These are phyloP conservation scores for Geranium incanum DNA, from an alignment of 441 rosid species.

Conservation along the genomic window DNA sequence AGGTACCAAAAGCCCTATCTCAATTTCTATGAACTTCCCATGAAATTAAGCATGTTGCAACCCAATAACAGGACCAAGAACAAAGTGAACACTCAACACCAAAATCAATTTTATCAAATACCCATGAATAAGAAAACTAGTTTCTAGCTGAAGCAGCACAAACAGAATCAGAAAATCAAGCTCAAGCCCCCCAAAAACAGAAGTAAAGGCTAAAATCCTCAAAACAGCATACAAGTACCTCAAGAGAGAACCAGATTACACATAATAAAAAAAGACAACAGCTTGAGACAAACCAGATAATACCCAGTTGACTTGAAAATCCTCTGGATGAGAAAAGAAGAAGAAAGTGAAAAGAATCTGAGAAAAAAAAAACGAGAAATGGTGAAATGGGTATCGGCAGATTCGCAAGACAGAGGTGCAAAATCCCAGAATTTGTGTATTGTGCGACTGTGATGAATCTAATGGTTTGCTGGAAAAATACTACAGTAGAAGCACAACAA, in stretches of 20 bases:
- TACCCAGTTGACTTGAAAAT: slow-evolving; percentile 10
- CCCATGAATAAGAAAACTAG: not conserved
- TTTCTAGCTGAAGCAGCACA: not conserved
- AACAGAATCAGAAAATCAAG: slow-evolving; percentile 1
- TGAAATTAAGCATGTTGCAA: not conserved
- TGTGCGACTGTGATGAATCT: slow-evolving; percentile 1
- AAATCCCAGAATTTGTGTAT: not conserved
- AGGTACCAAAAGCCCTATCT: not conserved
- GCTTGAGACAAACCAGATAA: not conserved
- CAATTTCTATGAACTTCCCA: not conserved
- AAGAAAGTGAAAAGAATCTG: not conserved
- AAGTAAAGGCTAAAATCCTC: not conserved
- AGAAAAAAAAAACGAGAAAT: not conserved
- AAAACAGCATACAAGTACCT: not conserved
- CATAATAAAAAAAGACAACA: not conserved
- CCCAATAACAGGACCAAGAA: slow-evolving; percentile 1
- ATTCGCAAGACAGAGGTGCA: slow-evolving; percentile 2
- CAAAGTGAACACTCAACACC: not conserved
- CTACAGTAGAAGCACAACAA: not conserved
- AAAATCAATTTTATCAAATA: not conserved
- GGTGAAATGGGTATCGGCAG: not conserved
- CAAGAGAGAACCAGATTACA: not conserved
- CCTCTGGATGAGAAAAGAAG: not conserved
- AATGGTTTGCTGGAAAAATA: not conserved
- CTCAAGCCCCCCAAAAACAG: not conserved